These are phyloP conservation scores for Pythium rishiriense DNA, from an alignment of 352 stramenopile species.

Conservation along the genomic window DNA sequence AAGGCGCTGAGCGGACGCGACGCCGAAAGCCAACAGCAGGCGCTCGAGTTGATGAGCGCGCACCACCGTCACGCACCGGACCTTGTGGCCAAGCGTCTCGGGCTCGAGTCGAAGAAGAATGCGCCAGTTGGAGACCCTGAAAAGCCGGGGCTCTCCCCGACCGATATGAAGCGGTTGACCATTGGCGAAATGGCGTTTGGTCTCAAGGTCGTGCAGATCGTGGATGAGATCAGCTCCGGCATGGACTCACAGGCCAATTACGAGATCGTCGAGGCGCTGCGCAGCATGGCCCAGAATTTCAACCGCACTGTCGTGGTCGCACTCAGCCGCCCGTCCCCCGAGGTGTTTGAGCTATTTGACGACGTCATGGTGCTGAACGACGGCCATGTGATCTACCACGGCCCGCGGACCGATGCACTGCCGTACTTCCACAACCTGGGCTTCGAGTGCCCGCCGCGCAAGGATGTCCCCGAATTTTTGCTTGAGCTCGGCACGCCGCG, in stretches of 20 bases:
- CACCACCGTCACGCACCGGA: slow-evolving; percentile 42
- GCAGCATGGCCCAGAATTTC: slow-evolving; percentile 46
- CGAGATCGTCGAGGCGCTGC: slow-evolving; percentile 88
- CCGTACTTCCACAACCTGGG: slow-evolving; percentile 55
- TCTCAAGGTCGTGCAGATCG: slow-evolving; percentile 51
- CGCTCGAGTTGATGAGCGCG: slow-evolving; percentile 35
- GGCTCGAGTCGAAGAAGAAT: slow-evolving; percentile 52
- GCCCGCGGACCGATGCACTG: slow-evolving; percentile 38
- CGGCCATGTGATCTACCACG: slow-evolving; percentile 55
- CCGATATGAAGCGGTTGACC: slow-evolving; percentile 57
- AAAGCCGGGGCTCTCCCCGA: slow-evolving; percentile 56
- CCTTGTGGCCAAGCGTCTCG: slow-evolving; percentile 53
- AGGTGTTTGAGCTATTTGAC: slow-evolving; percentile 62
- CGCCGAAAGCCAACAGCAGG: slow-evolving; percentile 37
- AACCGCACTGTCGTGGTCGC: slow-evolving; percentile 49
- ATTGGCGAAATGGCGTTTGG: slow-evolving; percentile 69
- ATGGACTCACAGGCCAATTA: slow-evolving; percentile 83
- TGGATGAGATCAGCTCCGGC: slow-evolving; percentile 89
- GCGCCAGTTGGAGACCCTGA: slow-evolving; percentile 60
- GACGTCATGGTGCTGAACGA: slow-evolving; percentile 57
- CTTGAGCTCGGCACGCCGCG: slow-evolving; percentile 36
- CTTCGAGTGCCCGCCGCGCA: slow-evolving; percentile 38
- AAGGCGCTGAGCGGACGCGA: slow-evolving; percentile 35
- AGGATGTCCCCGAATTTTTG: slow-evolving; percentile 38
- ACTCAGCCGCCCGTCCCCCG: slow-evolving; percentile 43